Evolutionary conservation across 2,329 filamentous ascomycete genomes (phyloP).

Genomic region (Penicillium sp.): DNA sequence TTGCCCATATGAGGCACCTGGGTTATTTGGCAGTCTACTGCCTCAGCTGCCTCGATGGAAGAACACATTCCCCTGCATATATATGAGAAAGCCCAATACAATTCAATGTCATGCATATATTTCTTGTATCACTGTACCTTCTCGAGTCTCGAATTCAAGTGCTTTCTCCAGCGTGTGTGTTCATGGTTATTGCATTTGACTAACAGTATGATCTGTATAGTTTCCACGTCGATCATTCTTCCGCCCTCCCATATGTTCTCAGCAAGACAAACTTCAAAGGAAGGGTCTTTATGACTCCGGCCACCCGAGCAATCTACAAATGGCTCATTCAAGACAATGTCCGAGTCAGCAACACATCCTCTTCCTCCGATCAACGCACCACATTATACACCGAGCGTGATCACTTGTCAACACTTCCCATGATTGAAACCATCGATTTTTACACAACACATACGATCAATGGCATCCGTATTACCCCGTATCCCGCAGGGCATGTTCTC

Average conservation of each 20-base stretch:
- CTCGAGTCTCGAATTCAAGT: not conserved
- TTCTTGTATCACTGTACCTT: conserved; percentile 8
- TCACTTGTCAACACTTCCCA: conserved; percentile 85
- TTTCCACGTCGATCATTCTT: conserved; percentile 98
- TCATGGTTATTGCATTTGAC: conserved; percentile 14
- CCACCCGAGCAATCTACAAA: conserved; percentile 99
- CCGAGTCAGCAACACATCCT: conserved; percentile 71
- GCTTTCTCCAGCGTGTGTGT: not conserved
- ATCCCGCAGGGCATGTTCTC: conserved; percentile 95
- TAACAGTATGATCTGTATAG: conserved; percentile 49
- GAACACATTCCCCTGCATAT: conserved; percentile 25
- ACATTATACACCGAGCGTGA: conserved; percentile 91
- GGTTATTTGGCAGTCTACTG: conserved; percentile 6
- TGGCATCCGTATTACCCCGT: conserved; percentile 93
- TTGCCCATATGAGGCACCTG: not conserved
- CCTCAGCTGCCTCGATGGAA: not conserved
- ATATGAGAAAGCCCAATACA: conserved; percentile 40
- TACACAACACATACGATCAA: conserved; percentile 97
- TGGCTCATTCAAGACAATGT: conserved; percentile 98
- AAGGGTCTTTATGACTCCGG: conserved; percentile 98
- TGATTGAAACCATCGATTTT: conserved; percentile 97
- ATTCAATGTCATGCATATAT: conserved; percentile 17
- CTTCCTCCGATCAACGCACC: conserved; percentile 60
- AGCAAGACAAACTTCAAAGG: conserved; percentile 98
- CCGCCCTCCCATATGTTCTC: conserved; percentile 93